Base-by-base conservation (phyloP, 345 rosid genomes). In the Moricandia moricandioides region DNA sequence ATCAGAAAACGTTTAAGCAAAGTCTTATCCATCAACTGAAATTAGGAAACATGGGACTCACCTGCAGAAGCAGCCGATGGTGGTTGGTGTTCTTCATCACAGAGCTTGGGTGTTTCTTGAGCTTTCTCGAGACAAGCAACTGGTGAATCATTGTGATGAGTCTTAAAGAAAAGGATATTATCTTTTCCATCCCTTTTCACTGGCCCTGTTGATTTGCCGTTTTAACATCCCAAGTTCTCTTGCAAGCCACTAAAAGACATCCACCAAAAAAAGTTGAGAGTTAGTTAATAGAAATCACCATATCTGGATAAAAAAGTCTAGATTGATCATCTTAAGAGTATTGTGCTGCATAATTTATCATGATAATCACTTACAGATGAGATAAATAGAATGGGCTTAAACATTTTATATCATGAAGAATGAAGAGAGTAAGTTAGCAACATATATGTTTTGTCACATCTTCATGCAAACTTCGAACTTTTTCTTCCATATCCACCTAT, bases 391-490 rank as follows among this genome's bases (percentile, higher is more conserved):
- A n/a, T n/a, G n/a, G n/a, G n/a, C n/a, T n/a, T n/a, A n/a, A n/a
- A n/a, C n/a, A n/a, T n/a, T n/a, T n/a, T n/a, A n/a, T n/a, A n/a
- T n/a, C n/a, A n/a, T n/a, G n/a, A n/a, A n/a, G n/a, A n/a, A n/a
- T n/a, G n/a, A n/a, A n/a, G n/a, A n/a, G 64, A 63, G 37, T 27
- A 77, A 26, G 47, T 0, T 37, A 55, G 39, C 6, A 43, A 37
- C 87, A 87, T 87, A 91, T 97, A 86, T 91, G 89, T 62, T 87
- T 91, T 67, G 88, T 91, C 75, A 89, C 71, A 75, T 89, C 93
- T 70, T 82, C 84, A 69, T 93, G 97, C 79, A 91, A 83, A 47
- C 59, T 81, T 61, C 49, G 82, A 69, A 78, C 86, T 73, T 89
- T 89, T 71, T 81, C 85, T 88, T 91, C 87, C 67, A 88, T 66